Percentiles rank a stretch among this genome's conserved stretches.
These are phyloP conservation scores for Fusarium camptoceras DNA, from an alignment of 2,329 filamentous ascomycete genomes.

Conservation along the genomic window DNA sequence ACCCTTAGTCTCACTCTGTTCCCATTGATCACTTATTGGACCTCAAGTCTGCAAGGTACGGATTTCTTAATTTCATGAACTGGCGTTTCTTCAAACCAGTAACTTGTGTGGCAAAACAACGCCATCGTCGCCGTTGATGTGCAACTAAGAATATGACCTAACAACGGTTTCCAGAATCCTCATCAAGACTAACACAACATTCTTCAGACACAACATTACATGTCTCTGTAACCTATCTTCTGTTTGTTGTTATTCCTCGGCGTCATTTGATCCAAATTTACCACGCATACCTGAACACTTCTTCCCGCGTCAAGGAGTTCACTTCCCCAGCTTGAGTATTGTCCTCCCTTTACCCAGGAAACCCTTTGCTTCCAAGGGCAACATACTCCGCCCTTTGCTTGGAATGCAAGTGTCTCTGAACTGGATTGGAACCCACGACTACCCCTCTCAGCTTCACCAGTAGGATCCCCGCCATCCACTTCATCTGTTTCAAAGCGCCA, in stretches of 20 bases:
- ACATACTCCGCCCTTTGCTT: slow-evolving; percentile 47
- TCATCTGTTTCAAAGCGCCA: slow-evolving; percentile 54
- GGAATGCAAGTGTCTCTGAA: slow-evolving; percentile 55
- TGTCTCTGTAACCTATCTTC: slow-evolving; percentile 35
- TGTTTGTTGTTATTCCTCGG: slow-evolving; percentile 34
- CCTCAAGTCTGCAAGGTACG: slow-evolving; percentile 32
- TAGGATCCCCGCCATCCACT: slow-evolving; percentile 48
- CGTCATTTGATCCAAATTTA: slow-evolving; percentile 33
- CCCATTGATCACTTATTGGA: slow-evolving; percentile 27
- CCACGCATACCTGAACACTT: slow-evolving; percentile 35
- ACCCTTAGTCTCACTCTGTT: slow-evolving; percentile 36
- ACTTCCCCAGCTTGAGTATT: slow-evolving; percentile 40
- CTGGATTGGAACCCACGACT: slow-evolving; percentile 52
- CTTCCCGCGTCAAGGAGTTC: slow-evolving; percentile 36
- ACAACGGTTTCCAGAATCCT: slow-evolving; percentile 24
- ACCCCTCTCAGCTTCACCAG: slow-evolving; percentile 52
- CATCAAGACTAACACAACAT: slow-evolving; percentile 19
- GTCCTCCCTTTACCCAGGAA: slow-evolving; percentile 23
- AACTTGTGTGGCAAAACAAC: slow-evolving; percentile 20
- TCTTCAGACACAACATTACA: slow-evolving; percentile 38
- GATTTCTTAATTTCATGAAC: slow-evolving; percentile 15
- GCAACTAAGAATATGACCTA: slow-evolving; percentile 18
- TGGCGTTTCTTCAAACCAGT: slow-evolving; percentile 9
- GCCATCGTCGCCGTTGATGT: neutral
- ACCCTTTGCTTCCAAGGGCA: slow-evolving; percentile 40